Evolutionary conservation across 2,329 filamentous ascomycete species (phyloP).

Genomic region (Xylaria sp.): DNA sequence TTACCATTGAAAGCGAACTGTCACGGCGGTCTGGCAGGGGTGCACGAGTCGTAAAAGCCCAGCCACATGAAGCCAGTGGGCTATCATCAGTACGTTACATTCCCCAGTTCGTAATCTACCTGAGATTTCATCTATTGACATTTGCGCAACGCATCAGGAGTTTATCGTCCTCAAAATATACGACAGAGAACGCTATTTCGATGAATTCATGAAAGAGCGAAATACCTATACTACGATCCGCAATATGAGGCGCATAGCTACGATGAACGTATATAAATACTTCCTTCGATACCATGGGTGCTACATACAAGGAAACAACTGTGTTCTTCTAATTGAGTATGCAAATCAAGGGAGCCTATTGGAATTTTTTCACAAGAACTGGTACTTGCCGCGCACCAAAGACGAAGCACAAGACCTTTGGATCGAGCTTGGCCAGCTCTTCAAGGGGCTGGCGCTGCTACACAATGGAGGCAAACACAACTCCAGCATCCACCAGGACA

Average conservation of each 20-base stretch:
- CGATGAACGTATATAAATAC: neutral
- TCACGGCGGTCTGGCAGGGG: neutral
- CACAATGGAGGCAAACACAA: slow-evolving; percentile 5
- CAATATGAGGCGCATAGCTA: neutral
- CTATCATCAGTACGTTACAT: neutral
- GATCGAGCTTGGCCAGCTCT: neutral
- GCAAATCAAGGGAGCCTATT: slow-evolving; percentile 14
- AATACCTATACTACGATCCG: slow-evolving; percentile 3
- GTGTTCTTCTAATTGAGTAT: slow-evolving; percentile 21
- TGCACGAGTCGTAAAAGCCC: slow-evolving; percentile 10
- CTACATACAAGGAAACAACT: slow-evolving; percentile 19
- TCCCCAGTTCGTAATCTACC: neutral
- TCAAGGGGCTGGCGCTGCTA: neutral
- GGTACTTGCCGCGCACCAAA: slow-evolving; percentile 7
- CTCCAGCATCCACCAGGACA: slow-evolving; percentile 11
- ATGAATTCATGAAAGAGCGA: slow-evolving; percentile 15
- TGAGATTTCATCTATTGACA: neutral
- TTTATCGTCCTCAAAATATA: slow-evolving; percentile 17
- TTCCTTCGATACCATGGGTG: slow-evolving; percentile 14
- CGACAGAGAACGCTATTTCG: neutral
- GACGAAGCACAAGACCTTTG: slow-evolving; percentile 16
- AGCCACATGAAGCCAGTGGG: slow-evolving; percentile 13
- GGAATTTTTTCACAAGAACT: slow-evolving; percentile 8
- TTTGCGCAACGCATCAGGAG: neutral
- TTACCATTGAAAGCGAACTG: slow-evolving; percentile 9